Evolutionary conservation across 2,329 filamentous ascomycete species (phyloP), one percentile per base, ranked within the genome.

Genomic region (Neopestalotiopsis rosae): DNA sequence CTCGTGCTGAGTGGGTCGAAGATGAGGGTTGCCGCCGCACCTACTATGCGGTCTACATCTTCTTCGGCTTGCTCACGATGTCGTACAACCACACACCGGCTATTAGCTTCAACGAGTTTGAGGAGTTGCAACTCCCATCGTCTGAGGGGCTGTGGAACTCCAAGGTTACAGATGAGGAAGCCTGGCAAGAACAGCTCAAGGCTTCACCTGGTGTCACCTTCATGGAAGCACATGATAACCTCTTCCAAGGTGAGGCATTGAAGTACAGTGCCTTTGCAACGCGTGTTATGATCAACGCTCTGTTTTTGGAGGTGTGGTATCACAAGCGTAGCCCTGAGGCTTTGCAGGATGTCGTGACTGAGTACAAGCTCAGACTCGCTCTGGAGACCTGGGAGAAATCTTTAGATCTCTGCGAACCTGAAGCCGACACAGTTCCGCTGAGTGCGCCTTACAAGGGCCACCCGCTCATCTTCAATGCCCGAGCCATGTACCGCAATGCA

Each of bases 331-430:
- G 94, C 80, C 95, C 95, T n/a, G 95, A 98, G 80, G 95, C 95
- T 65, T 86, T 98, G 56, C 96, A 98, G 82, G 95, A 98, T 78
- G 95, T 98, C 52, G 95, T 98, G 59, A 97, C 95, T 3, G 96
- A 98, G 83, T 98, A 97, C 88, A 98, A 98, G 86, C 91, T 99
- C 71, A 91, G 96, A 68, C 89, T 98, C 66, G 96, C 96, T 65
- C 86, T 99, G 67, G 95, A 98, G 84, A 98, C 95, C n/a, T 99
- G 96, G 96, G 94, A 98, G 85, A 97, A 93, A 83, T 98, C 95
- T 56, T 89, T 98, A 28, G 94, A 97, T 68, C 88, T 97, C 71
- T 98, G 95, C 80, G 95, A 98, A 83, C 92, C 94, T 2, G 96
- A 99, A 82, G 91, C 90, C 14, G 93, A 95, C 66, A 89, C 94